phyloP scores from a whole-genome alignment of 2,329 filamentous ascomycete species.

The Arthroderma sp. region DNA sequence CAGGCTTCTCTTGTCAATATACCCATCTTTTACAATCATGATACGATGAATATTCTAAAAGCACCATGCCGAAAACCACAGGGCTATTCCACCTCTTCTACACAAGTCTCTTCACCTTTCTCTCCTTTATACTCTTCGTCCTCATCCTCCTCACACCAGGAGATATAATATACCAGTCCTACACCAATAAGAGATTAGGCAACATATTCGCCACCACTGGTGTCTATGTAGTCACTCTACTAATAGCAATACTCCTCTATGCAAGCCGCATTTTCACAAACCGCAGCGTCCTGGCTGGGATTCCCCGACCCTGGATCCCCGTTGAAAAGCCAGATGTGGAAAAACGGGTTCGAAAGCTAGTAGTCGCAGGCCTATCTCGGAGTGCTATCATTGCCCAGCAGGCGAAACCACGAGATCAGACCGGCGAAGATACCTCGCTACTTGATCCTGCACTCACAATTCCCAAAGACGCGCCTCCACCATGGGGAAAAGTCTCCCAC shows the following conservation, averaged over 20 bases:
- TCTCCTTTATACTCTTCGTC: slow-evolving; percentile 58
- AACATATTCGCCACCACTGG: slow-evolving; percentile 74
- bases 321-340: slow-evolving; percentile 73
- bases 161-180: slow-evolving; percentile 68
- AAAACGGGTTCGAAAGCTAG: slow-evolving; percentile 60
- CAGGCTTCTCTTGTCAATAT: no score
- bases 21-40: no score
- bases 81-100: slow-evolving; percentile 60
- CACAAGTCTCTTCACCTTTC: slow-evolving; percentile 59
- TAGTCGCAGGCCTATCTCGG: slow-evolving; percentile 56
- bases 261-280: slow-evolving; percentile 76
- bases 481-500: slow-evolving; percentile 77
- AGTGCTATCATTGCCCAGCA: slow-evolving; percentile 75
- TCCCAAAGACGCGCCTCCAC: slow-evolving; percentile 35
- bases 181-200: slow-evolving; percentile 51
- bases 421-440: slow-evolving; percentile 23
- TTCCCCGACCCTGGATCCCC: slow-evolving; percentile 77
- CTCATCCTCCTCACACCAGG: slow-evolving; percentile 68
- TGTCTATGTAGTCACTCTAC: slow-evolving; percentile 58
- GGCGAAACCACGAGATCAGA: slow-evolving; percentile 52
- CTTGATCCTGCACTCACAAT: slow-evolving; percentile 13
- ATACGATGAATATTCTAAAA: no score
- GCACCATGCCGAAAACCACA: no score
- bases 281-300: slow-evolving; percentile 61
- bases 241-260: slow-evolving; percentile 65